Conservation (phyloP, 495 filamentous ascomycete genomes). For the Podospora conica region DNA sequence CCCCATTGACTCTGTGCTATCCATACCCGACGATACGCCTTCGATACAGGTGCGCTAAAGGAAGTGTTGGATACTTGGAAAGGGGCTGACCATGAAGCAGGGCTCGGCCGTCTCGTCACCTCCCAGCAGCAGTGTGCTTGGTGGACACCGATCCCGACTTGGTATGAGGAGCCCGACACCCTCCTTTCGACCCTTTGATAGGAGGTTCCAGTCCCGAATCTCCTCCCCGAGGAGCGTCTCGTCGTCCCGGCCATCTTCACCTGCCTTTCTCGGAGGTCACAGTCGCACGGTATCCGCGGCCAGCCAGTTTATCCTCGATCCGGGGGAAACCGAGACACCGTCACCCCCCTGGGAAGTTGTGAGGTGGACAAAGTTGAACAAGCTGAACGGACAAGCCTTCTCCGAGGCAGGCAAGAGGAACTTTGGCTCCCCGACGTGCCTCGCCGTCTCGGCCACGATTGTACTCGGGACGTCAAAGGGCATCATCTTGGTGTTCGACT, state of each 20-base stretch:
- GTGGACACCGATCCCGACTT: conserved; percentile 40
- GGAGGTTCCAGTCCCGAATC: conserved; percentile 84
- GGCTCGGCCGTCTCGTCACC: conserved; percentile 76
- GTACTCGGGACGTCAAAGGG: conserved; percentile 91
- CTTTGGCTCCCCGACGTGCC: conserved; percentile 86
- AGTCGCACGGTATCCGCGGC: conserved; percentile 70
- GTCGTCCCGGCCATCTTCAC: conserved; percentile 68
- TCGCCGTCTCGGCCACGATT: conserved; percentile 83
- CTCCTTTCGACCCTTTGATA: conserved; percentile 86
- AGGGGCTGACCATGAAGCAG: conserved; percentile 41
- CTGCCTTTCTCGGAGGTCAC: conserved; percentile 67
- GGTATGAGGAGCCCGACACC: conserved; percentile 58
- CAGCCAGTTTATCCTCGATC: conserved; percentile 50
- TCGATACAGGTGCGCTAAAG: conserved; percentile 66
- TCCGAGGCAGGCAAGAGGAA: conserved; percentile 92
- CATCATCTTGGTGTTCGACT: conserved; percentile 91
- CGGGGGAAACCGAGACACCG: conserved; percentile 57
- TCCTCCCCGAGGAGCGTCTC: conserved; percentile 44
- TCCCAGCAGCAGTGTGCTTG: conserved; percentile 58
- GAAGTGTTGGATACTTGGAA: conserved; percentile 8
- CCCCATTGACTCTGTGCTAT: conserved; percentile 49
- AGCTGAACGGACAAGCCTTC: conserved; percentile 80
- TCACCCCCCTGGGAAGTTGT: conserved; percentile 92
- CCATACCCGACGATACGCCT: conserved; percentile 81
- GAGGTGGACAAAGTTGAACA: conserved; percentile 89